Evolutionary conservation across 169 alveolate genomes (phyloP).

Genomic region (Plasmodium fragile): DNA sequence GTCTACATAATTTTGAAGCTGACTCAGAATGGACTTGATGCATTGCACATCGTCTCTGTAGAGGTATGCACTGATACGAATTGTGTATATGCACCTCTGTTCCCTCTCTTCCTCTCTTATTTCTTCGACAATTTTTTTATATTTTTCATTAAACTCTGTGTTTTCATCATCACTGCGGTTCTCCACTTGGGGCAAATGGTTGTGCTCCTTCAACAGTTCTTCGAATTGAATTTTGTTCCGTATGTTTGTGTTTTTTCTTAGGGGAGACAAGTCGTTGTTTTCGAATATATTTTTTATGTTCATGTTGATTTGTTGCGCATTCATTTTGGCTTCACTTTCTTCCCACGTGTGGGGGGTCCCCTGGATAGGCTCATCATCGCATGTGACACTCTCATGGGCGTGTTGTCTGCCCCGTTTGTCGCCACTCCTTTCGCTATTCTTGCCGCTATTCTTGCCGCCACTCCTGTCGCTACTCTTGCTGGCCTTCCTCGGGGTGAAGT

Average conservation of each 20-base stretch:
- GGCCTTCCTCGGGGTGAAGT: conserved; percentile 48
- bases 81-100: conserved; percentile 59
- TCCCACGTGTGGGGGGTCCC: not conserved
- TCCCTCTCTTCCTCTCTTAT: conserved; percentile 37
- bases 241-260: conserved; percentile 60
- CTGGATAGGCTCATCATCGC: not conserved
- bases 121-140: conserved; percentile 63
- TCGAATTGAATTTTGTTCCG: conserved; percentile 61
- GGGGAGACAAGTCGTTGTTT: conserved; percentile 49
- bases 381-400: not conserved
- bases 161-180: not conserved
- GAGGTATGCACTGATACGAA: conserved; percentile 79
- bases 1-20: conserved; percentile 66
- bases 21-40: conserved; percentile 65
- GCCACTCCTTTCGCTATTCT: too few relatives aligned
- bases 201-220: conserved; percentile 22
- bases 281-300: conserved; percentile 57
- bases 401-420: not conserved
- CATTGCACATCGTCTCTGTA: conserved; percentile 82
- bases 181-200: not conserved
- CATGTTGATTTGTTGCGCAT: conserved; percentile 39
- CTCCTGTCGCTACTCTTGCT: not conserved
- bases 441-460: not conserved
- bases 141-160: conserved; percentile 39
- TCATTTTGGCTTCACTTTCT: not conserved